phyloP scores from a whole-genome alignment of 345 rosid genomes.

The Mangifera indica region DNA sequence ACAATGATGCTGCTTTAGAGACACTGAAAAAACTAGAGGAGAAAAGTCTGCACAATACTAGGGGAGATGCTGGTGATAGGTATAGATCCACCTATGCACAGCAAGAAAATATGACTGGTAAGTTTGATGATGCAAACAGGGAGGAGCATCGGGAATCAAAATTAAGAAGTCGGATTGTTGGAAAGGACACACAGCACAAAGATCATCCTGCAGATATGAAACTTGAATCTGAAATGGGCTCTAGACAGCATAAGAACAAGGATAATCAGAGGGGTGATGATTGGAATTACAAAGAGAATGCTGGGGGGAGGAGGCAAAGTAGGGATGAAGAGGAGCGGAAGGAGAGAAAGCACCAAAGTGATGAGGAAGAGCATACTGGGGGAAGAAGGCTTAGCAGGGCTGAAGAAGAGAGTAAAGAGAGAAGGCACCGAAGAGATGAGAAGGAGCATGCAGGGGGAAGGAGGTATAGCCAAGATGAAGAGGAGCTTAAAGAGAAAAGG shows the following conservation, averaged over 20 bases:
- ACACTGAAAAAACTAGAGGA: slow-evolving; percentile 17
- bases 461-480: slow-evolving; percentile 30
- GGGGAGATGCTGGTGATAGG: slow-evolving; percentile 16
- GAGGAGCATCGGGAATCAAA: slow-evolving; percentile 25
- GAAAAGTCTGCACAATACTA: not conserved
- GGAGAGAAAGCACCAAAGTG: slow-evolving; percentile 37
- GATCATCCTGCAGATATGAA: slow-evolving; percentile 16
- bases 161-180: slow-evolving; percentile 24
- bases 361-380: slow-evolving; percentile 30
- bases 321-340: slow-evolving; percentile 36
- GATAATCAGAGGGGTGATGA: slow-evolving; percentile 23
- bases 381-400: slow-evolving; percentile 32
- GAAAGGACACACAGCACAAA: slow-evolving; percentile 12
- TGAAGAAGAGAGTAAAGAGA: slow-evolving; percentile 26
- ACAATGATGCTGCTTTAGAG: slow-evolving; percentile 17
- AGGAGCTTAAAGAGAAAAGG: slow-evolving; percentile 23
- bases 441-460: slow-evolving; percentile 19
- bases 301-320: slow-evolving; percentile 15
- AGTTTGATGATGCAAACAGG: slow-evolving; percentile 21
- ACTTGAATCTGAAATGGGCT: slow-evolving; percentile 10
- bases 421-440: slow-evolving; percentile 32
- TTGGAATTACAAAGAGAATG: not conserved
- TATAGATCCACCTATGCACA: slow-evolving; percentile 14
- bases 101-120: slow-evolving; percentile 23
- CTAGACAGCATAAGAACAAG: slow-evolving; percentile 19